Percentiles rank a stretch among this genome's conserved stretches.
Conservation (phyloP, 352 stramenopile species). For the Pythium sp. region DNA sequence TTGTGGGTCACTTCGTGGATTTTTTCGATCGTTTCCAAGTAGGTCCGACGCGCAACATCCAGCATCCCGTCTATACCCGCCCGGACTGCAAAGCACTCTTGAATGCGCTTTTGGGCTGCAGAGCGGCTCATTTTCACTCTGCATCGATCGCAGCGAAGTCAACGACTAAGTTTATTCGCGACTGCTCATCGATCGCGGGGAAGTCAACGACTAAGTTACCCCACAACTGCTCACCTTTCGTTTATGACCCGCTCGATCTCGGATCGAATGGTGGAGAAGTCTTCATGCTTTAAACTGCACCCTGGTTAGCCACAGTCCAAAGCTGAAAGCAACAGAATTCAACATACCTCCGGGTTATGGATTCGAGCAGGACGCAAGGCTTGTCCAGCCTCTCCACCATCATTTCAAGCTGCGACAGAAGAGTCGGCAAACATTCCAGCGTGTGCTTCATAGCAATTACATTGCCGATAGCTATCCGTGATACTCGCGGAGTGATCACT, state of each 20-base stretch:
- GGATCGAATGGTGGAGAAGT: conserved; percentile 45
- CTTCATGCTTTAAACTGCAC: conserved; percentile 47
- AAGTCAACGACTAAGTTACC: not conserved
- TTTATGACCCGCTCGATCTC: conserved; percentile 80
- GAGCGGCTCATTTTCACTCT: conserved; percentile 68
- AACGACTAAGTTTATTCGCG: not conserved
- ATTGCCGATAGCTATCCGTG: conserved; percentile 69
- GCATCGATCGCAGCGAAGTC: not conserved
- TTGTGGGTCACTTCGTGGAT: conserved; percentile 73
- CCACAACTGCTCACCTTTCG: conserved; percentile 36
- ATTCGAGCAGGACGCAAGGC: conserved; percentile 50
- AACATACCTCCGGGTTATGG: conserved; percentile 56
- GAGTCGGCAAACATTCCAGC: conserved; percentile 59
- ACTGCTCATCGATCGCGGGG: not conserved
- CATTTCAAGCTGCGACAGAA: conserved; percentile 49
- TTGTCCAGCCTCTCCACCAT: conserved; percentile 28
- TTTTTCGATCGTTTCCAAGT: conserved; percentile 80
- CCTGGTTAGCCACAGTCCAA: conserved; percentile 1
- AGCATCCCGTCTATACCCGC: conserved; percentile 85
- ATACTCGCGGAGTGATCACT: conserved; percentile 65
- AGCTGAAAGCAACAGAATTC: not conserved
- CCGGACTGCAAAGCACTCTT: conserved; percentile 81
- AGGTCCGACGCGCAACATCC: conserved; percentile 75
- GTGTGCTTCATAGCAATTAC: conserved; percentile 84
- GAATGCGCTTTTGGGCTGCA: conserved; percentile 76